These are phyloP conservation scores for Monosporascus sp. DNA, from an alignment of 2,329 filamentous ascomycete genomes.

Conservation along the genomic window DNA sequence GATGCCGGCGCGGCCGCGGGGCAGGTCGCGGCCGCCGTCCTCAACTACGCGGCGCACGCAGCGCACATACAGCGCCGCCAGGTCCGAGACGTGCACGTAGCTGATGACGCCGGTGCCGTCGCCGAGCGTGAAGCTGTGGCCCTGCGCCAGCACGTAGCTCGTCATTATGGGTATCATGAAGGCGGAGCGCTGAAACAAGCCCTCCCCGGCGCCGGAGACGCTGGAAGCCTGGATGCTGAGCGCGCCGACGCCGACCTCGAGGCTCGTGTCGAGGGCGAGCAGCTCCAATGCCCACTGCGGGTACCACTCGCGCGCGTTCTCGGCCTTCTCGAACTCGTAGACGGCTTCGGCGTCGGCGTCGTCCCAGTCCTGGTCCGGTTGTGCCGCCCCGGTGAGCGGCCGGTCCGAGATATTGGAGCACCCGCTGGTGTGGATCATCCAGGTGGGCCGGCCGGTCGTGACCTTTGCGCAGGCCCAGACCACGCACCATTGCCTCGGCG, in stretches of 20 bases:
- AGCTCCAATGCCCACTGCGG: slow-evolving; percentile 15
- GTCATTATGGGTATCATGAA: slow-evolving; percentile 14
- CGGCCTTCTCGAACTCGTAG: slow-evolving; percentile 10
- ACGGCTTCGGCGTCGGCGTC: slow-evolving; percentile 4
- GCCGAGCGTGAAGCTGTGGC: slow-evolving; percentile 10
- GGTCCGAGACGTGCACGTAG: slow-evolving; percentile 12
- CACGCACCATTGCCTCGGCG: slow-evolving; percentile 30
- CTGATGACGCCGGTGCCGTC: slow-evolving; percentile 10
- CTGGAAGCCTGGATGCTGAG: slow-evolving; percentile 11
- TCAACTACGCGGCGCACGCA: slow-evolving; percentile 6
- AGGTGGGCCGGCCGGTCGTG: background rate
- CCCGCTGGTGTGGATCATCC: slow-evolving; percentile 15
- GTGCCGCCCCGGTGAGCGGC: slow-evolving; percentile 6
- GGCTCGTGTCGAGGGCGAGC: slow-evolving; percentile 5
- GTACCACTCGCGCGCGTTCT: slow-evolving; percentile 11
- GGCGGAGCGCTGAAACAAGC: slow-evolving; percentile 9
- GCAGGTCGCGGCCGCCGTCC: background rate
- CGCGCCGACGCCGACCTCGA: slow-evolving; percentile 4
- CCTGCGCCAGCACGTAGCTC: slow-evolving; percentile 10
- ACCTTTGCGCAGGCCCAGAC: slow-evolving; percentile 26
- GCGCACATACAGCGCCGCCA: slow-evolving; percentile 13
- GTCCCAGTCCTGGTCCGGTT: slow-evolving; percentile 2
- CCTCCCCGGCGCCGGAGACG: slow-evolving; percentile 10
- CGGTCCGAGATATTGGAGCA: slow-evolving; percentile 13
- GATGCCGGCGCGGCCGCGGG: background rate